phyloP scores from a whole-genome alignment of 2,329 filamentous ascomycete species.

The Emergomyces pasteurianus region DNA sequence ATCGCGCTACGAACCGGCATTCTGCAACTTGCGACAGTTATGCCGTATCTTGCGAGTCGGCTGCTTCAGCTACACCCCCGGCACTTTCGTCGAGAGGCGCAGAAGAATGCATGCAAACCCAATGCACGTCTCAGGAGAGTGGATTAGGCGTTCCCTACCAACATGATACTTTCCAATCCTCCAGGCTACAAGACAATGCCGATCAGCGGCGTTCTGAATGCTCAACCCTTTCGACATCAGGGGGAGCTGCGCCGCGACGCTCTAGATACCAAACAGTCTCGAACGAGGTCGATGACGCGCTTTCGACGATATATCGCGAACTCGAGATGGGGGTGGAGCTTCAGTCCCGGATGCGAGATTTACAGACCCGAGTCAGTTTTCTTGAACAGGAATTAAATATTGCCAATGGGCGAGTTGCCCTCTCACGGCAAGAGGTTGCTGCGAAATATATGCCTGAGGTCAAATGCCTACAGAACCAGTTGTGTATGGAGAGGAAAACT shows the following conservation, averaged over 20 bases:
- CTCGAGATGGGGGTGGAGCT: not conserved
- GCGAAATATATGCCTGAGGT: not conserved
- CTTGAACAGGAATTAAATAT: not conserved
- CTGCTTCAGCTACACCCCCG: not conserved
- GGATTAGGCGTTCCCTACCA: not conserved
- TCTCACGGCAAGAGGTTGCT: not conserved
- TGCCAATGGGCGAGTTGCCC: not conserved
- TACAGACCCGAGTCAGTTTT: not conserved
- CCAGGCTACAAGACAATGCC: not conserved
- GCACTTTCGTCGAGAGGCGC: not conserved
- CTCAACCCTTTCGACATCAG: not conserved
- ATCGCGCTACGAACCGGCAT: not conserved
- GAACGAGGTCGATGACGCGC: not conserved
- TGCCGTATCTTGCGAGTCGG: not conserved
- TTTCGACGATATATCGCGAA: constrained; percentile 1
- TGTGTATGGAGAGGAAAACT: not conserved
- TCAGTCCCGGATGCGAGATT: not conserved
- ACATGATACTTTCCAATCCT: not conserved
- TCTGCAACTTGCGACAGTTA: not conserved
- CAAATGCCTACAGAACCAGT: not conserved
- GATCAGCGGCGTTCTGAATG: not conserved
- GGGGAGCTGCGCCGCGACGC: not conserved
- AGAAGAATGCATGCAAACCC: not conserved
- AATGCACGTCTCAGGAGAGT: not conserved
- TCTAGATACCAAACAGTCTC: constrained; percentile 1